Percentiles rank a stretch among this genome's conserved stretches.
phyloP scores from a whole-genome alignment of 169 alveolate genomes.

The Cyclospora cayetanensis region DNA sequence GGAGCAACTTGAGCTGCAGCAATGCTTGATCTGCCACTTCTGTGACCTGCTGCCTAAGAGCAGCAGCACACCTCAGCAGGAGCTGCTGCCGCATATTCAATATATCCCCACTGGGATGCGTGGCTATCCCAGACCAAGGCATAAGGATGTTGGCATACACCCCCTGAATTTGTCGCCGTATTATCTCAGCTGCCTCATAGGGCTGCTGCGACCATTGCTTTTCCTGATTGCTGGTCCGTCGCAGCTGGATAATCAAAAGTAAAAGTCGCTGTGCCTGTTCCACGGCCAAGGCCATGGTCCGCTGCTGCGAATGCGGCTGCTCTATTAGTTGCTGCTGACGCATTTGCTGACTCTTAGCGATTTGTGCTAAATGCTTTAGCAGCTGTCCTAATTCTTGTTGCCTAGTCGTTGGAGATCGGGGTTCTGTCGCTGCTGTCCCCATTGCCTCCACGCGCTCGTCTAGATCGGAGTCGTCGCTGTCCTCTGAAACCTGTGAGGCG shows the following conservation, averaged over 20 bases:
- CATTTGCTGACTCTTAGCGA: background rate
- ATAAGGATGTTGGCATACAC: background rate
- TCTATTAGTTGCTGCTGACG: background rate
- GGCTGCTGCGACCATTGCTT: background rate
- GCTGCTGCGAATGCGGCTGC: constrained; percentile 38
- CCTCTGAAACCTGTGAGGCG: constrained; percentile 24
- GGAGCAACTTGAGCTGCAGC: constrained; percentile 10
- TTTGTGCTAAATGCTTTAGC: constrained; percentile 27
- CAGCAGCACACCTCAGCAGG: constrained; percentile 38
- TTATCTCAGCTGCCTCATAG: background rate
- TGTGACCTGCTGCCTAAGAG: background rate
- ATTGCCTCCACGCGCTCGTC: constrained; percentile 1
- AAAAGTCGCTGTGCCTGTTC: constrained; percentile 43
- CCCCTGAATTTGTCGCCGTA: background rate
- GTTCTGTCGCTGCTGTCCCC: background rate
- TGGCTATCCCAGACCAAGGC: no score
- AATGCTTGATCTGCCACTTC: background rate
- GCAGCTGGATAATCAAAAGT: constrained; percentile 26
- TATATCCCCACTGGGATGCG: background rate
- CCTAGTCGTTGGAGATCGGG: background rate
- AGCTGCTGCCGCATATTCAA: constrained; percentile 4
- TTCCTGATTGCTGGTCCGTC: constrained; percentile 1
- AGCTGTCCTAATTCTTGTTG: constrained; percentile 18
- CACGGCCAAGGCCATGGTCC: constrained; percentile 35
- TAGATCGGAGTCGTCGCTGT: constrained; percentile 43